Base-by-base conservation (phyloP, 2,329 filamentous ascomycete genomes). In the Cadophora malorum region DNA sequence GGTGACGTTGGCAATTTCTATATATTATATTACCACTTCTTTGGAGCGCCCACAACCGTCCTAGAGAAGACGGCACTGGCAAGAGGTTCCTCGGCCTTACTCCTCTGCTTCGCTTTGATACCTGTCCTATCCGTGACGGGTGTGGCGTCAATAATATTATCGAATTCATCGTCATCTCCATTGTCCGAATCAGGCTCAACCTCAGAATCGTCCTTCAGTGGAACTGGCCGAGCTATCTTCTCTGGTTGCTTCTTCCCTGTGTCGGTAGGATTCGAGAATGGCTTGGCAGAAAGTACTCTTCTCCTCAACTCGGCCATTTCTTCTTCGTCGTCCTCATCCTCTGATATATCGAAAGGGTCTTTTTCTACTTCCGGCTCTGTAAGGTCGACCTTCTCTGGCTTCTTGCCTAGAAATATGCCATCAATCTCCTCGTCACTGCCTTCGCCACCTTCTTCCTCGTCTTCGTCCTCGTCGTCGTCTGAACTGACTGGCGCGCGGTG, bases 291-390 rank as follows among this genome's bases (percentile, higher is more conserved):
- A 1, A 99, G 86, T n/a, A 98, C 93, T 74, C 93, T 92, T 65
- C 91, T 89, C 60, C 96, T 88, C 63, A 99, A 90, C 76, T 97
- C 94, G 45, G 93, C 94, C 94, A 98, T 98, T 77, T 94, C 90
- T 63, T 83, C 81, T 74, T 96, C 93, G 67, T 97, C 91, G 66
- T 92, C 92, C 38, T 87, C 88, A 66, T 94, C 91, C 65, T 94
- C 91, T 10, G 93, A 93, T 56, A 97, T 86, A 64, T 88, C 90
- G 74, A 90, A 94, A 0, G 89, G 90, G 74, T 96, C 92, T 72
- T 80, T 82, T 41, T 84, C 79, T 25, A 85, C 80, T 9, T 84
- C 81, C 25, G 60, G 47, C 25, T 80, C 78, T 82, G 67, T 67
- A 6, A 69, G 66, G 21, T 79, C 74, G 55, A 75, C 74, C 28